Percentiles rank a stretch among this genome's conserved stretches.
Conservation (phyloP, 192 early-diverging fungal genomes). For the Entomortierella lignicola region DNA sequence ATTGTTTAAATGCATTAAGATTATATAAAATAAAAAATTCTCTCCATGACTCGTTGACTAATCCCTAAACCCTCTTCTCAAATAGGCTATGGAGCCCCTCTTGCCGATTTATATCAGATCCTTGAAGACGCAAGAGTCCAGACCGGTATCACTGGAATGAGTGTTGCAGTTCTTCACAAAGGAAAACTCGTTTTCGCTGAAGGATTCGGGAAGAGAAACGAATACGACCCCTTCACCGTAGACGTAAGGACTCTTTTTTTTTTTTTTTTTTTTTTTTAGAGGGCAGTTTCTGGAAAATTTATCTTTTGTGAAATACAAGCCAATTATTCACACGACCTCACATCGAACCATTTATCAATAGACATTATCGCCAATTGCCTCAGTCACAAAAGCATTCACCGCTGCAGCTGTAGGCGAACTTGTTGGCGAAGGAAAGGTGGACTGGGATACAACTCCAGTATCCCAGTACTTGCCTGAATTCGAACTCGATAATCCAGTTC, state of each 20-base stretch:
- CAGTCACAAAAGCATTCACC: slow-evolving; percentile 29
- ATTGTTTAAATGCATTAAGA: no score
- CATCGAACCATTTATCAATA: no score
- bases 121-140: slow-evolving; percentile 7
- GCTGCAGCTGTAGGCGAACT: slow-evolving; percentile 22
- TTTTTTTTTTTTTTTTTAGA: not conserved
- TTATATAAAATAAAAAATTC: no score
- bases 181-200: slow-evolving; percentile 27
- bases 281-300: not conserved
- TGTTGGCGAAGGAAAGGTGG: slow-evolving; percentile 31
- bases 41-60: no score
- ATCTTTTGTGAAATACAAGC: no score
- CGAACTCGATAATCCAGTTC: slow-evolving; percentile 11
- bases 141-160: slow-evolving; percentile 16
- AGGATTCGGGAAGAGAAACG: slow-evolving; percentile 24
- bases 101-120: no score
- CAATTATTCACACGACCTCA: no score
- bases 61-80: no score
- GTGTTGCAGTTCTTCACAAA: slow-evolving; percentile 15
- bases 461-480: slow-evolving; percentile 14
- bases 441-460: slow-evolving; percentile 35
- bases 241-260: slow-evolving; percentile 6
- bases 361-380: slow-evolving; percentile 29
- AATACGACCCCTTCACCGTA: slow-evolving; percentile 8
- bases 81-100: no score